phyloP scores from a whole-genome alignment of 352 stramenopile species.

The Phytophthora sp. region DNA sequence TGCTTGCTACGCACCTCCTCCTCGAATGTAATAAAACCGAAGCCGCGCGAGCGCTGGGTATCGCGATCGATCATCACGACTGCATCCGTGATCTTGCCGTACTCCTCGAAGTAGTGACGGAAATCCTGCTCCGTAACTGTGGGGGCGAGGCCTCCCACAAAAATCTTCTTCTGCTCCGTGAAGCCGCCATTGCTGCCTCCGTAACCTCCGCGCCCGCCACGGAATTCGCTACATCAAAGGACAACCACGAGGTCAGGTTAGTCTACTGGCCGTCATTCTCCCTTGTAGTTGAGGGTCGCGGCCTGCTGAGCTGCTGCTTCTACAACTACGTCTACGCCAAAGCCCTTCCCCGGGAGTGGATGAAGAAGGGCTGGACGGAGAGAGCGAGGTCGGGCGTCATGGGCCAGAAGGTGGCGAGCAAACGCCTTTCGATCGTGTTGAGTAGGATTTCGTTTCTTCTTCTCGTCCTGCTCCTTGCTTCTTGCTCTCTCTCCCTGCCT shows the following conservation, averaged over 20 bases:
- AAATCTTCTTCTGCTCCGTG: conserved; percentile 92
- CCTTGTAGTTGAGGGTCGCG: background rate
- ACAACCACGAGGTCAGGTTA: conserved; percentile 28
- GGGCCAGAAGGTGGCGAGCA: conserved; percentile 30
- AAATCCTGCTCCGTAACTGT: conserved; percentile 92
- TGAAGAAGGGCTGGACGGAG: conserved; percentile 41
- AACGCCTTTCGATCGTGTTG: conserved; percentile 47
- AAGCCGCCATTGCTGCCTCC: conserved; percentile 36
- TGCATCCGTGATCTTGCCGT: conserved; percentile 89
- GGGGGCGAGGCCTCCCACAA: conserved; percentile 89
- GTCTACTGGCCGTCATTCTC: conserved; percentile 5
- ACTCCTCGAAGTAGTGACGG: conserved; percentile 92
- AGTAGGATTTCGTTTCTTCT: conserved; percentile 38
- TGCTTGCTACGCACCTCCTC: conserved; percentile 61
- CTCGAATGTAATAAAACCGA: conserved; percentile 94
- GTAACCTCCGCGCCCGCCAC: conserved; percentile 35
- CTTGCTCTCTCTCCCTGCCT: conserved; percentile 34
- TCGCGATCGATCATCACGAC: conserved; percentile 95
- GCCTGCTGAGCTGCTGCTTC: conserved; percentile 5
- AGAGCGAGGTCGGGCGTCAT: conserved; percentile 34
- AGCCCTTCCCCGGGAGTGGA: conserved; percentile 29
- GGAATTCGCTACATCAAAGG: conserved; percentile 51
- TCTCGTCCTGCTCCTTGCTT: conserved; percentile 29
- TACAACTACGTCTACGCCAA: conserved; percentile 25
- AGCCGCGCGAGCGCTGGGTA: conserved; percentile 90